These are phyloP conservation scores for Chlorophyllum brunneum DNA, from an alignment of 768 basidiomycete genomes.

Conservation along the genomic window DNA sequence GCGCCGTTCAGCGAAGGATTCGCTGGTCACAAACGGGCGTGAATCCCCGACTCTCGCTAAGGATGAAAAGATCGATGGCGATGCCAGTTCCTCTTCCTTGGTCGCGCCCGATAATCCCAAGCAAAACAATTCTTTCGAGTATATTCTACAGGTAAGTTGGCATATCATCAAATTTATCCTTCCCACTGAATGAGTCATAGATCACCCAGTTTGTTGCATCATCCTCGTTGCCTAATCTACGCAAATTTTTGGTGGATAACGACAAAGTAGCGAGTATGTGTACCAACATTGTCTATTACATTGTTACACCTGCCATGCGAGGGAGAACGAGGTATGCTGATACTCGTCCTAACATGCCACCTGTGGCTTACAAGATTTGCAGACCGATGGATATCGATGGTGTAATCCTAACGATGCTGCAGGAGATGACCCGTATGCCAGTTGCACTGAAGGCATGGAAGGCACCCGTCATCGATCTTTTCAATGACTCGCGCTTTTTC, in stretches of 20 bases:
- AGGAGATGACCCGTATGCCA: conserved; percentile 77
- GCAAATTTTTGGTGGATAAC: conserved; percentile 76
- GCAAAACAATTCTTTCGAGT: conserved; percentile 33
- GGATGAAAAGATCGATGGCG: conserved; percentile 58
- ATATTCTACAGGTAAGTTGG: conserved; percentile 41
- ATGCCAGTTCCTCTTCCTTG: conserved; percentile 38
- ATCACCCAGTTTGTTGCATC: conserved; percentile 69
- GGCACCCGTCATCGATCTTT: conserved; percentile 69
- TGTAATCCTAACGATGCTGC: conserved; percentile 60
- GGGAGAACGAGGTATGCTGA: conserved; percentile 61
- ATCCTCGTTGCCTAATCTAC: conserved; percentile 66
- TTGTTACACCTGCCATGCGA: conserved; percentile 78
- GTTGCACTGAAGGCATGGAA: conserved; percentile 84
- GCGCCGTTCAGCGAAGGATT: conserved; percentile 62
- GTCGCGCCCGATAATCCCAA: conserved; percentile 27
- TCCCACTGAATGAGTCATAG: conserved; percentile 32
- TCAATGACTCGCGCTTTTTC: conserved; percentile 88
- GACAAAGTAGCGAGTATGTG: conserved; percentile 81
- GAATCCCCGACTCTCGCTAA: conserved; percentile 57
- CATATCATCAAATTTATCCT: background rate
- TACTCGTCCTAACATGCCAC: background rate
- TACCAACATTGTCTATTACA: conserved; percentile 79
- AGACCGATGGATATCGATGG: conserved; percentile 80
- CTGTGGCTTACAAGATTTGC: background rate
- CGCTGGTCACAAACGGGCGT: conserved; percentile 58